Conservation (phyloP, 441 rosid species). For the Gossypium davidsonii region DNA sequence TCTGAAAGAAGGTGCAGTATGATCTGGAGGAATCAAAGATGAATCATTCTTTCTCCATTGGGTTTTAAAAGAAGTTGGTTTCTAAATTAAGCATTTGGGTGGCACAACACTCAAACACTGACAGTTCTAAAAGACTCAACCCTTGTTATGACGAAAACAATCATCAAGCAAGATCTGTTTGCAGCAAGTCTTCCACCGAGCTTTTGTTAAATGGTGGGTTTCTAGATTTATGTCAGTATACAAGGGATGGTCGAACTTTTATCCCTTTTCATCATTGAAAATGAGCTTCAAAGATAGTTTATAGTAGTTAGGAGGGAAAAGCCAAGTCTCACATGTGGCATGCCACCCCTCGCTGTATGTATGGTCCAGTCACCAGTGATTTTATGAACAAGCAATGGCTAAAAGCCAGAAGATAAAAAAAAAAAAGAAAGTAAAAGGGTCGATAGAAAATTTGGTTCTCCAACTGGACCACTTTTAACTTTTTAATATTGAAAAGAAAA, state of each 20-base stretch:
- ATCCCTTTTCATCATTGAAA: not conserved
- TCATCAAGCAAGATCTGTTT: not conserved
- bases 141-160: constrained; percentile 1
- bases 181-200: not conserved
- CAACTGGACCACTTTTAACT: not conserved
- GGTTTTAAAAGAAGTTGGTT: not conserved
- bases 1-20: not conserved
- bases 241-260: not conserved
- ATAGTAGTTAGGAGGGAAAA: not conserved
- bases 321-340: not conserved
- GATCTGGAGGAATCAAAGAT: not conserved
- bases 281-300: not conserved
- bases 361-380: not conserved
- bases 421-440: not conserved
- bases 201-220: not conserved
- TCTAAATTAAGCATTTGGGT: not conserved
- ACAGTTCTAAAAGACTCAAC: not conserved
- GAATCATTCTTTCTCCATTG: constrained; percentile 3
- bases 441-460: not conserved
- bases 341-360: not conserved
- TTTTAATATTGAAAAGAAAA: no score
- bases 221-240: not conserved
- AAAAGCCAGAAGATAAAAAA: not conserved
- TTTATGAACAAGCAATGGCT: not conserved
- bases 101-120: not conserved